Evolutionary conservation across 2,329 filamentous ascomycete species (phyloP).

Genomic region (Colletotrichum magnum): DNA sequence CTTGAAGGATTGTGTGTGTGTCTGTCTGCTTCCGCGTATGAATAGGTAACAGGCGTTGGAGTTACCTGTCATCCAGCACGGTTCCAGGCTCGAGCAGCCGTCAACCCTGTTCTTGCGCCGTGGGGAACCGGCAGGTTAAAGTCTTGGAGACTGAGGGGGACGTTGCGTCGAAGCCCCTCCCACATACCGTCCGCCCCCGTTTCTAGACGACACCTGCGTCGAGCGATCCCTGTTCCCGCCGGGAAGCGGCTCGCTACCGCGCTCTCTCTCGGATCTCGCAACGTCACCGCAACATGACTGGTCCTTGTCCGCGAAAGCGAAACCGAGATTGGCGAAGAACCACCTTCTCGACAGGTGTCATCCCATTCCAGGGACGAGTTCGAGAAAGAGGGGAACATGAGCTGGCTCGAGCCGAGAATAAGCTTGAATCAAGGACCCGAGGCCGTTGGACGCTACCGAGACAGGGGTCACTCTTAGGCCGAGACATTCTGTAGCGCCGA

Average conservation of each 20-base stretch:
- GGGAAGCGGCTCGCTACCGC: background rate
- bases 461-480: background rate
- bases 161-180: conserved; percentile 12
- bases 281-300: background rate
- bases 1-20: no score
- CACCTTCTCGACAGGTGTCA: background rate
- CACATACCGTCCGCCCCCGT: background rate
- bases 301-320: conserved; percentile 24
- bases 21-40: no score
- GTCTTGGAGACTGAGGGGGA: conserved; percentile 14
- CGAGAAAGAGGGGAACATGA: background rate
- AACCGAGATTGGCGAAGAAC: background rate
- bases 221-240: background rate
- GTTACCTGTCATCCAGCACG: no score
- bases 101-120: background rate
- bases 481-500: background rate
- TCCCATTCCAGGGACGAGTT: background rate
- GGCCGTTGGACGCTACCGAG: background rate
- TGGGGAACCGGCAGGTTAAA: background rate
- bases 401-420: background rate
- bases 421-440: conserved; percentile 8
- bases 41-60: no score
- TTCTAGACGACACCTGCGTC: conserved; percentile 2
- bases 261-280: background rate
- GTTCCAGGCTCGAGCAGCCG: background rate